phyloP scores from a whole-genome alignment of 257 asterid species.

The Apocynum venetum region DNA sequence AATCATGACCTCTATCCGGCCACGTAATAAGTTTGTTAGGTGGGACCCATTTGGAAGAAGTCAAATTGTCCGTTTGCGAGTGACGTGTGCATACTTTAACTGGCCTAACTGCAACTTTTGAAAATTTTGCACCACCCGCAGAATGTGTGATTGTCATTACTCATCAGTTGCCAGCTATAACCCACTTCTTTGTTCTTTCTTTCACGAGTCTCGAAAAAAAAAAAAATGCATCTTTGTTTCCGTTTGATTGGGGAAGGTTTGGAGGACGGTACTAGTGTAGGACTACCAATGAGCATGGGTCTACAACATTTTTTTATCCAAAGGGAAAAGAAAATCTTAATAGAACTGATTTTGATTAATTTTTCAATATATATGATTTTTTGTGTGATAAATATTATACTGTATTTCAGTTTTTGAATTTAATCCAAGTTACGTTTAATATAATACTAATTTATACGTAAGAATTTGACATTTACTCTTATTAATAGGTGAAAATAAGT shows the following conservation, averaged over 20 bases:
- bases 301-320: not conserved
- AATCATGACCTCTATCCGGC: conserved; percentile 17
- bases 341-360: too few species aligned
- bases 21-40: conserved; percentile 40
- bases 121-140: not conserved
- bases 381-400: too few species aligned
- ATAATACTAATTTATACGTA: too few species aligned
- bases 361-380: too few species aligned
- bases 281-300: not conserved
- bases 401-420: too few species aligned
- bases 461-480: too few species aligned
- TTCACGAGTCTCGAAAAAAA: conserved; percentile 33
- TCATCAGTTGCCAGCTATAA: conserved; percentile 53
- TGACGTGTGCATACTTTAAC: conserved; percentile 36
- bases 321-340: too few species aligned
- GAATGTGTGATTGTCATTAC: not conserved
- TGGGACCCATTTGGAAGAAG: conserved; percentile 20
- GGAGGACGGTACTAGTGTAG: not conserved
- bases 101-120: conserved; percentile 54
- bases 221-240: not conserved
- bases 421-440: too few species aligned
- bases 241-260: not conserved
- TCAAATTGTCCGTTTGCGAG: conserved; percentile 40
- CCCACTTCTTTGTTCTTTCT: conserved; percentile 31
- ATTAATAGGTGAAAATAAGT: too few species aligned